A percentile compares a stretch with the other conserved stretches of the same genome.
Conservation (phyloP, 345 rosid genomes). For the Lenwebbia sp. region DNA sequence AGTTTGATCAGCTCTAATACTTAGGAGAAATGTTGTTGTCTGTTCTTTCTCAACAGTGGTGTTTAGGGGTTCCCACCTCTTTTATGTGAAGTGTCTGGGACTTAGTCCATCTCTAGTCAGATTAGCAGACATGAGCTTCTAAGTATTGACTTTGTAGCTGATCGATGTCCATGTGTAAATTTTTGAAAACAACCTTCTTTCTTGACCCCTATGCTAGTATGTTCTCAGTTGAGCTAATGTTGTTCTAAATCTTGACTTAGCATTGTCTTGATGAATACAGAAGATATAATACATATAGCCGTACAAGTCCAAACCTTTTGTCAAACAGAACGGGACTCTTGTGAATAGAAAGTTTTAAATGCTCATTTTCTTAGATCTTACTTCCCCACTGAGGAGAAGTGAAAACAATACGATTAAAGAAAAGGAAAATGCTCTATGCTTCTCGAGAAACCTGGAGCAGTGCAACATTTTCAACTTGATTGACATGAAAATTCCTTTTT, state of each 20-base stretch:
- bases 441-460: no score
- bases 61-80: not conserved
- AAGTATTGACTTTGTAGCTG: not conserved
- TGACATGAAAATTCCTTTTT: no score
- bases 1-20: slow-evolving; percentile 1
- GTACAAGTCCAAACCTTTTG: no score
- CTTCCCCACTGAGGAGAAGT: no score
- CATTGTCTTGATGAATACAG: no score
- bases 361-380: no score
- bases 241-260: not conserved
- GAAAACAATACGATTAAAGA: no score
- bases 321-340: no score
- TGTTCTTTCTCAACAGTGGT: not conserved
- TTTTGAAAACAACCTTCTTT: not conserved
- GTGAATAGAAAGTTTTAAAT: no score
- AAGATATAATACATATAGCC: no score
- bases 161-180: not conserved
- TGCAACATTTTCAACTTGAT: no score
- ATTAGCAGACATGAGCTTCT: not conserved
- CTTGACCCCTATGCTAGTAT: not conserved
- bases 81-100: not conserved
- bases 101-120: not conserved
- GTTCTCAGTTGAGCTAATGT: not conserved
- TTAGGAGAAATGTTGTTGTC: not conserved
- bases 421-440: no score